These are phyloP conservation scores for Elymus sibiricus DNA, from an alignment of 176 grass and related monocot genomes.

Conservation along the genomic window DNA sequence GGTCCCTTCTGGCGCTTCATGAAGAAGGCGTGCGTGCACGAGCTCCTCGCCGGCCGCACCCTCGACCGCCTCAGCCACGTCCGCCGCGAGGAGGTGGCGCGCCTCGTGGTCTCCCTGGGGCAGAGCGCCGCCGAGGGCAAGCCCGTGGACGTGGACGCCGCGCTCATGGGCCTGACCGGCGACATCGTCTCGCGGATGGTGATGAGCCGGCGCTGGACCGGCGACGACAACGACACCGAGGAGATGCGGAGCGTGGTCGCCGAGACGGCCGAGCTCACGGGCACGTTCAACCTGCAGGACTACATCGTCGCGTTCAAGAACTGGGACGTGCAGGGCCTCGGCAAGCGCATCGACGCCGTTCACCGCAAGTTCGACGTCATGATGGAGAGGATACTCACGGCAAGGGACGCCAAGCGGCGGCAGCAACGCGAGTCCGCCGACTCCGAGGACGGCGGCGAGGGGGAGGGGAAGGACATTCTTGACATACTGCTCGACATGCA, in stretches of 20 bases:
- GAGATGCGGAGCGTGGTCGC: slow-evolving; percentile 43
- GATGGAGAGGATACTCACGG: slow-evolving; percentile 52
- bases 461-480: slow-evolving; percentile 26
- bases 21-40: slow-evolving; percentile 68
- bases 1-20: slow-evolving; percentile 80
- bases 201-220: slow-evolving; percentile 42
- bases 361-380: slow-evolving; percentile 57
- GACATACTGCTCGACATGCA: slow-evolving; percentile 60
- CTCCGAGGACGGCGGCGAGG: background rate
- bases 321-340: slow-evolving; percentile 70
- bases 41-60: slow-evolving; percentile 58
- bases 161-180: slow-evolving; percentile 53
- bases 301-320: slow-evolving; percentile 49
- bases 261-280: slow-evolving; percentile 49
- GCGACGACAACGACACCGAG: slow-evolving; percentile 35
- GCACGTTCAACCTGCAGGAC: slow-evolving; percentile 63
- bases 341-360: slow-evolving; percentile 38
- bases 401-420: slow-evolving; percentile 20
- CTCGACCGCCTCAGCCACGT: slow-evolving; percentile 55
- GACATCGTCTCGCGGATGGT: slow-evolving; percentile 62
- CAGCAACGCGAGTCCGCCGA: background rate
- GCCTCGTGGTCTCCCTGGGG: slow-evolving; percentile 28
- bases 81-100: slow-evolving; percentile 48
- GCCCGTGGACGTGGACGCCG: slow-evolving; percentile 34
- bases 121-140: background rate